Percentiles rank a stretch among this genome's conserved stretches.
phyloP scores from a whole-genome alignment of 139 green algal genomes.

The Monoraphidium neglectum region DNA sequence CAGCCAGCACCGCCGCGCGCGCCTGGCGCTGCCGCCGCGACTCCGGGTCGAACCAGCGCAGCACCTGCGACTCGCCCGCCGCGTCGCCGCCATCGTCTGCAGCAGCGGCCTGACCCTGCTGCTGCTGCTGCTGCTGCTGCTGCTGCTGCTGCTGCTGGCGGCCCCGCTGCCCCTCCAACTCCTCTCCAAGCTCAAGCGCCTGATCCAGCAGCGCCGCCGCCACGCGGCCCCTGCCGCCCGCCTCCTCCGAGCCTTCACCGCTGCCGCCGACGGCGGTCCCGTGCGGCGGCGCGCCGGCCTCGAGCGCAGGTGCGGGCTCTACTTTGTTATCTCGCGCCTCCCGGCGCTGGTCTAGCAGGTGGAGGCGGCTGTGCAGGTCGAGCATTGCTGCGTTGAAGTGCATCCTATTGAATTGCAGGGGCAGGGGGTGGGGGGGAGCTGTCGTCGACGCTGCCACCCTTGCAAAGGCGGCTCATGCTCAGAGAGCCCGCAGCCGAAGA shows the following conservation, averaged over 20 bases:
- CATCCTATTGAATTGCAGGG: too few relatives aligned
- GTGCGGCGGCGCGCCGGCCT: too few relatives aligned
- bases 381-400: constrained; percentile 87
- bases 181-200: neutral
- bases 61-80: neutral
- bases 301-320: too few relatives aligned
- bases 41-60: constrained; percentile 36
- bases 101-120: too few relatives aligned
- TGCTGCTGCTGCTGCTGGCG: neutral
- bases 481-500: too few relatives aligned
- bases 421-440: too few relatives aligned
- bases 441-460: too few relatives aligned
- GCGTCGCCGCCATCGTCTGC: neutral
- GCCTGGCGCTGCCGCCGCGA: constrained; percentile 47
- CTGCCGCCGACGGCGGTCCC: too few relatives aligned
- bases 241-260: neutral
- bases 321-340: constrained; percentile 21
- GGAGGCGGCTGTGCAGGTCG: constrained; percentile 66
- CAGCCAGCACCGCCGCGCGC: constrained; percentile 56
- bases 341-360: constrained; percentile 48
- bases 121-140: too few relatives aligned
- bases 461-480: too few relatives aligned
- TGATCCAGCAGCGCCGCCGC: neutral
- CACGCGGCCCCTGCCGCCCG: neutral
- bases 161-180: neutral